A percentile compares a stretch with the other conserved stretches of the same genome.
These are phyloP conservation scores for Hyphodiscus sp. DNA, from an alignment of 2,329 filamentous ascomycete genomes.

Conservation along the genomic window DNA sequence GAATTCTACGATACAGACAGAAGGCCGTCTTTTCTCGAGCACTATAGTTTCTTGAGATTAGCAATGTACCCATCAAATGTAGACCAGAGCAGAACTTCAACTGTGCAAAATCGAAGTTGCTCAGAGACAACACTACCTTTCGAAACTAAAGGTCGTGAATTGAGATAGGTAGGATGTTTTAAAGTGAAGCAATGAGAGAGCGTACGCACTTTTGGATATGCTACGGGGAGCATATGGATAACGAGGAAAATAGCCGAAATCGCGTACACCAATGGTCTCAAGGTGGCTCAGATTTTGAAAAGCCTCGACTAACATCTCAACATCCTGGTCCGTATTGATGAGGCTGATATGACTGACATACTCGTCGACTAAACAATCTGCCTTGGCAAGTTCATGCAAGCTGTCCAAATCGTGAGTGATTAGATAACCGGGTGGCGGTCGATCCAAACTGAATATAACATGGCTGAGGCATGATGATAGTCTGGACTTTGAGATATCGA, in stretches of 20 bases:
- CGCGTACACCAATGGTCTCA: conserved; percentile 49
- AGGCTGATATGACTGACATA: conserved; percentile 18
- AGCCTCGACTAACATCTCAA: conserved; percentile 49
- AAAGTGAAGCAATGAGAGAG: background rate
- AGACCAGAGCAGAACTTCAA: background rate
- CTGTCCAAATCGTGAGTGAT: too few relatives aligned
- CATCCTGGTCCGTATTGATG: conserved; percentile 38
- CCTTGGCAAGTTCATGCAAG: background rate
- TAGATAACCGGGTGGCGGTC: conserved; percentile 20
- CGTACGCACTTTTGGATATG: background rate
- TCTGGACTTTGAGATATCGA: conserved; percentile 33
- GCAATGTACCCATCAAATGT: conserved; percentile 32
- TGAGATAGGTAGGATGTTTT: too few relatives aligned
- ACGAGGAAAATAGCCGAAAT: conserved; percentile 46
- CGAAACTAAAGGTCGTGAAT: too few relatives aligned
- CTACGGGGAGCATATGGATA: background rate
- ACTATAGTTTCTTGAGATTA: background rate
- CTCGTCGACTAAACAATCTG: conserved; percentile 1
- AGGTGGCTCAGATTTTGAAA: conserved; percentile 49
- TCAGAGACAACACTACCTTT: too few relatives aligned
- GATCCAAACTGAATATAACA: conserved; percentile 44
- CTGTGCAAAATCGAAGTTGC: background rate
- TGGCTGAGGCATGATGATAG: conserved; percentile 36
- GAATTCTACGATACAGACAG: background rate
- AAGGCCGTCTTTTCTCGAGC: background rate